Percentiles rank a stretch among this genome's conserved stretches.
These are phyloP conservation scores for Colletotrichum sp. DNA, from an alignment of 2,329 filamentous ascomycete species.

Conservation along the genomic window DNA sequence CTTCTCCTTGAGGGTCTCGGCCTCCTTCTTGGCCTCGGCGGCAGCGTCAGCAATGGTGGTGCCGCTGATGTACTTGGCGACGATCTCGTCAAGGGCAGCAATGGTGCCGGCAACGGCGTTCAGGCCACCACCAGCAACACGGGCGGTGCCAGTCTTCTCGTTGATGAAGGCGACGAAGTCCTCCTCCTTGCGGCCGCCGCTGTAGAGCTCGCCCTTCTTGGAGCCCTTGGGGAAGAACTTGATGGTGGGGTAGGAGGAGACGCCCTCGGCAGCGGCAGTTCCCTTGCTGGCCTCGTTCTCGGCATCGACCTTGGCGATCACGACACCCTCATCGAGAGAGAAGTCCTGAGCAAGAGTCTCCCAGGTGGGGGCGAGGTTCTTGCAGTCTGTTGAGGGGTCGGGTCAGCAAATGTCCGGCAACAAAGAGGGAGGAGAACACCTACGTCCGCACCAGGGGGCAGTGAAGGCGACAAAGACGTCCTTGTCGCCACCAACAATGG, in stretches of 20 bases:
- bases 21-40: constrained; percentile 75
- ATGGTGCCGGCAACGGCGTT: constrained; percentile 83
- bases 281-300: constrained; percentile 86
- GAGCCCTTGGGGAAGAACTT: constrained; percentile 94
- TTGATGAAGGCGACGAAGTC: constrained; percentile 85
- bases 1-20: constrained; percentile 66
- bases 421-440: constrained; percentile 44
- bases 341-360: constrained; percentile 87
- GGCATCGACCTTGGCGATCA: constrained; percentile 95
- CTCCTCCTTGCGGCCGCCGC: constrained; percentile 76
- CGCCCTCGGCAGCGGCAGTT: constrained; percentile 75
- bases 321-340: constrained; percentile 74
- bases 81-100: constrained; percentile 75
- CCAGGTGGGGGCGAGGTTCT: constrained; percentile 88
- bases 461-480: constrained; percentile 96
- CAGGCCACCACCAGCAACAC: constrained; percentile 79
- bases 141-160: constrained; percentile 86
- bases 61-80: constrained; percentile 74
- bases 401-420: constrained; percentile 9
- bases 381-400: constrained; percentile 76
- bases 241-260: constrained; percentile 93
- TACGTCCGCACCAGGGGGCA: constrained; percentile 98
- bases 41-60: constrained; percentile 67
- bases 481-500: constrained; percentile 82
- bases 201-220: constrained; percentile 73